phyloP scores from a whole-genome alignment of 2,329 filamentous ascomycete species.

The Cytospora piceae region DNA sequence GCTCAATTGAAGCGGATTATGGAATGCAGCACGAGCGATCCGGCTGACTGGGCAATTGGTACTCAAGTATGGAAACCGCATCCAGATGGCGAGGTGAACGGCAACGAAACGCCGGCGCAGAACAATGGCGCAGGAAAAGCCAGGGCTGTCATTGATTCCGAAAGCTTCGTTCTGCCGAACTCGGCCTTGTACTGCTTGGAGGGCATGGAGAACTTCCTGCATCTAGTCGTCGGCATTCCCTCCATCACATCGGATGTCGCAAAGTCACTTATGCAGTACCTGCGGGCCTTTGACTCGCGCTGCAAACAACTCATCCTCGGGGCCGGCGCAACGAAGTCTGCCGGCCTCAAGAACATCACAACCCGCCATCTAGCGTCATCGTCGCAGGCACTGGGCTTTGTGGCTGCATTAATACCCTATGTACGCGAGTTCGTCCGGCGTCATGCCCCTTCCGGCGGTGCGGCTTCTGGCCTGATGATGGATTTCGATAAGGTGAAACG shows the following conservation, averaged over 20 bases:
- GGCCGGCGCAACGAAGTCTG: conserved; percentile 85
- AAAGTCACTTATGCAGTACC: conserved; percentile 76
- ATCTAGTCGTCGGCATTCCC: conserved; percentile 81
- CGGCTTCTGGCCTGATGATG: conserved; percentile 65
- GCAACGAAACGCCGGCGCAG: conserved; percentile 42
- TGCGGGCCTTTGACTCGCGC: conserved; percentile 93
- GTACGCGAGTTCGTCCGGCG: conserved; percentile 88
- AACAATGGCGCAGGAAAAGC: conserved; percentile 60
- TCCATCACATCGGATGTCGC: conserved; percentile 87
- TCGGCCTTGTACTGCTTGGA: conserved; percentile 81
- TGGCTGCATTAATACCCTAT: conserved; percentile 85
- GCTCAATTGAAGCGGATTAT: conserved; percentile 67
- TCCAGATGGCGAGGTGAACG: conserved; percentile 41
- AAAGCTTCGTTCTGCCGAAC: conserved; percentile 82
- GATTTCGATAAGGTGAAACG: conserved; percentile 90
- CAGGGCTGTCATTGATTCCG: conserved; percentile 80
- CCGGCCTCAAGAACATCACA: conserved; percentile 93
- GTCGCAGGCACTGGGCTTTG: conserved; percentile 85
- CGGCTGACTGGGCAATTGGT: conserved; percentile 66
- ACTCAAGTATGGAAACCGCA: conserved; percentile 62
- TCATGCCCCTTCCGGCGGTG: conserved; percentile 61
- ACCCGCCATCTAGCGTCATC: conserved; percentile 93
- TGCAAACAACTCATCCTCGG: conserved; percentile 96
- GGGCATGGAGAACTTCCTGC: conserved; percentile 81
- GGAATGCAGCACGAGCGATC: conserved; percentile 71